These are phyloP conservation scores for Nigrospora osmanthi DNA, from an alignment of 2,329 filamentous ascomycete species.

Conservation along the genomic window DNA sequence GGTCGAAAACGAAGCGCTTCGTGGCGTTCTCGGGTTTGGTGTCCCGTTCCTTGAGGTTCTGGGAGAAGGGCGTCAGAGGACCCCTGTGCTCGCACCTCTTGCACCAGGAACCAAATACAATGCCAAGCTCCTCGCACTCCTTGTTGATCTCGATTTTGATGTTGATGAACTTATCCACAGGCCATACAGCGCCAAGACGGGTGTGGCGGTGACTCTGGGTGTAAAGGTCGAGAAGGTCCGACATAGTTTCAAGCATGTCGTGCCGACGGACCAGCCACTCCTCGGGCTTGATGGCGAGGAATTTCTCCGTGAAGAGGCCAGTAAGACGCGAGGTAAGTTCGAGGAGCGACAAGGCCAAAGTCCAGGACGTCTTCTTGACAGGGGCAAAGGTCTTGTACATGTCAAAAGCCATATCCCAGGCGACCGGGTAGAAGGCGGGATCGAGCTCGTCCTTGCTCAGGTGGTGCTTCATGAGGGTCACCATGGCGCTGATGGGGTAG, in stretches of 20 bases:
- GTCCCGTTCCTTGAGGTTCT: conserved; percentile 29
- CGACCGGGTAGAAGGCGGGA: conserved; percentile 51
- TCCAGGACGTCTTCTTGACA: conserved; percentile 80
- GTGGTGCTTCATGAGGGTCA: conserved; percentile 66
- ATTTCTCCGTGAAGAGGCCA: conserved; percentile 41
- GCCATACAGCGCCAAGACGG: conserved; percentile 12
- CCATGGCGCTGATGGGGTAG: conserved; percentile 76
- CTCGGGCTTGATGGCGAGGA: conserved; percentile 40
- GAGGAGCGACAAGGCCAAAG: conserved; percentile 73
- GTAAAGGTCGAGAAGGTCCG: conserved; percentile 88
- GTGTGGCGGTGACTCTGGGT: conserved; percentile 74
- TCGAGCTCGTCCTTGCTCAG: conserved; percentile 38
- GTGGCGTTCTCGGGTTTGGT: conserved; percentile 39
- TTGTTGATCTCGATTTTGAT: conserved; percentile 83
- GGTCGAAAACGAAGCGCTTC: conserved; percentile 82
- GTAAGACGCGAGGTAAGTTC: conserved; percentile 71
- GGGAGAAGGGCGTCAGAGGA: conserved; percentile 20
- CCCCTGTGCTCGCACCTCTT: conserved; percentile 35
- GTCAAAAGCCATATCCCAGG: conserved; percentile 80
- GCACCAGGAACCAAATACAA: conserved; percentile 50
- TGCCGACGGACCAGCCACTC: conserved; percentile 37
- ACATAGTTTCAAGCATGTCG: conserved; percentile 63
- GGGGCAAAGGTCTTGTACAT: conserved; percentile 90
- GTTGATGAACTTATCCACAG: conserved; percentile 73
- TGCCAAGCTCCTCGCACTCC: conserved; percentile 52